Conservation (phyloP, 2,329 filamentous ascomycete genomes). For the Fusarium chuoi region DNA sequence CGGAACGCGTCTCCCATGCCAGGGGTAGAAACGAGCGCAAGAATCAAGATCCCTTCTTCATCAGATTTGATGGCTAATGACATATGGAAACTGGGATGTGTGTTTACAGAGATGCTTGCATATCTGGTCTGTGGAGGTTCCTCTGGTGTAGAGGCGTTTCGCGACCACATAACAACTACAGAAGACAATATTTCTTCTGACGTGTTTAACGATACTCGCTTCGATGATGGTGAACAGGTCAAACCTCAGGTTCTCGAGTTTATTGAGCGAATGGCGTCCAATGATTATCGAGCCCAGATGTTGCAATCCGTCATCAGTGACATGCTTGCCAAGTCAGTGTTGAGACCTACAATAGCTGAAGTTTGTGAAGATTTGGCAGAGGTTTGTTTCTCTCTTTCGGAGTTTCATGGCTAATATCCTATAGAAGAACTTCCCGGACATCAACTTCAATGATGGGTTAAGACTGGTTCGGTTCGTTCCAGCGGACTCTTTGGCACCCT, state of each 20-base stretch:
- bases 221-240: not conserved
- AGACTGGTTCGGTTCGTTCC: not conserved
- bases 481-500: fast-evolving
- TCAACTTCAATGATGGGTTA: not conserved
- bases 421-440: not conserved
- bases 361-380: fast-evolving
- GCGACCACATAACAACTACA: not conserved
- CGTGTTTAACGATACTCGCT: fast-evolving
- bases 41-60: not conserved
- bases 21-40: fast-evolving
- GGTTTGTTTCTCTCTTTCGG: fast-evolving
- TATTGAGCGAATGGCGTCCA: fast-evolving
- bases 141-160: fast-evolving
- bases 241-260: not conserved
- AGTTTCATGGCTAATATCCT: fast-evolving
- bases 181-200: not conserved
- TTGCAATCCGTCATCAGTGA: fast-evolving
- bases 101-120: not conserved
- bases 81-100: not conserved
- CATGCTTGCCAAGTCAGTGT: fast-evolving
- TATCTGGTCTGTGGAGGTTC: not conserved
- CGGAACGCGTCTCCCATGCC: fast-evolving
- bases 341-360: not conserved
- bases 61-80: not conserved
- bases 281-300: fast-evolving